These are phyloP conservation scores for Stenocarpella maydis DNA, from an alignment of 2,329 filamentous ascomycete genomes.

Conservation along the genomic window DNA sequence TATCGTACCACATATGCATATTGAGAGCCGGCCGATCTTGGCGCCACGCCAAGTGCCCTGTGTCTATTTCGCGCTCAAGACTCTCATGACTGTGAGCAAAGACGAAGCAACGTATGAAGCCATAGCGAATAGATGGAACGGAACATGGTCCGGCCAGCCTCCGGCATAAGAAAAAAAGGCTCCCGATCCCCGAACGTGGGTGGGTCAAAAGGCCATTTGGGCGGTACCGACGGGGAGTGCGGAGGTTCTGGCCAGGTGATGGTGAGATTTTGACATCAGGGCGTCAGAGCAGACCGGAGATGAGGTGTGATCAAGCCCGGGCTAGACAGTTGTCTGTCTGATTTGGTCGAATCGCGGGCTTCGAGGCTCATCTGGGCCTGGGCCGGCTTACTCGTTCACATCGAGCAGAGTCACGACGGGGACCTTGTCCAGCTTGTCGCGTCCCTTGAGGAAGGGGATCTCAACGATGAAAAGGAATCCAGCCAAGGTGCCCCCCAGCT, in stretches of 20 bases:
- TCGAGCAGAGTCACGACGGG: slow-evolving; percentile 86
- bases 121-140: background rate
- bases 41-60: background rate
- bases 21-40: slow-evolving; percentile 6
- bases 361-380: background rate
- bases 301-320: background rate
- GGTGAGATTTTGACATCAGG: slow-evolving; percentile 1
- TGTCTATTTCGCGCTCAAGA: background rate
- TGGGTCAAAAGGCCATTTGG: background rate
- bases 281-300: background rate
- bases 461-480: slow-evolving; percentile 97
- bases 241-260: background rate
- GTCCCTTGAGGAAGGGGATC: slow-evolving; percentile 90
- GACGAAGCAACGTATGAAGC: background rate
- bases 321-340: slow-evolving; percentile 13
- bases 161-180: background rate
- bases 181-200: background rate
- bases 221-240: background rate
- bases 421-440: slow-evolving; percentile 81
- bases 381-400: slow-evolving; percentile 41
- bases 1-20: slow-evolving; percentile 22
- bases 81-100: background rate
- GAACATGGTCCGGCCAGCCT: background rate
- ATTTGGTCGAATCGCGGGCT: background rate
- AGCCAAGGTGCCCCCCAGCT: slow-evolving; percentile 84